A percentile compares a stretch with the other conserved stretches of the same genome.
phyloP scores from a whole-genome alignment of 2,329 filamentous ascomycete genomes.

The Pseudocercospora musae region DNA sequence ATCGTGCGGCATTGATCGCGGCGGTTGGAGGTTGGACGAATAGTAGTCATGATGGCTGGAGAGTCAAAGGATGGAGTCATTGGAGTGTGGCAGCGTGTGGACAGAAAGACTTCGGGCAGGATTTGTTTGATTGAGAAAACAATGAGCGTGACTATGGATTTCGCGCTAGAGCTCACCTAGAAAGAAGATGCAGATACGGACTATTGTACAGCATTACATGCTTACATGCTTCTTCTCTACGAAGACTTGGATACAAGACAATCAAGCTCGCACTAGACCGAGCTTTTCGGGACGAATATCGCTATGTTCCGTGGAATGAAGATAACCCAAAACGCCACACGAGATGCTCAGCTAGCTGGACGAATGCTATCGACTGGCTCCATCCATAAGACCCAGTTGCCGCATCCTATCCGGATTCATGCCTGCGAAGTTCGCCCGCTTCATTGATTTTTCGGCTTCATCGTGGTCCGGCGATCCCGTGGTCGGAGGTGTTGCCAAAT shows the following conservation, averaged over 20 bases:
- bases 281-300: conserved; percentile 1
- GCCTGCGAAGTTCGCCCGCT: conserved; percentile 29
- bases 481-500: conserved; percentile 46
- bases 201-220: conserved; percentile 26
- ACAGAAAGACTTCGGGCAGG: conserved; percentile 43
- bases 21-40: conserved; percentile 65
- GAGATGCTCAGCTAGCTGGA: neutral
- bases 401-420: conserved; percentile 38
- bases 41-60: conserved; percentile 41
- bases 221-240: conserved; percentile 7
- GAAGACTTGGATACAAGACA: neutral
- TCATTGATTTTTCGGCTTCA: conserved; percentile 28
- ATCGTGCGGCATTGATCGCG: conserved; percentile 59
- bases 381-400: conserved; percentile 32
- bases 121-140: conserved; percentile 41
- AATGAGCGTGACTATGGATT: neutral
- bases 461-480: conserved; percentile 37
- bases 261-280: conserved; percentile 2
- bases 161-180: neutral
- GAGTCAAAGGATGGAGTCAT: conserved; percentile 57
- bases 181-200: conserved; percentile 7
- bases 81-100: conserved; percentile 62
- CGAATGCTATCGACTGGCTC: conserved; percentile 20
- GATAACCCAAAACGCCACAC: neutral
- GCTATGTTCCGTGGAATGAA: neutral